A percentile compares a stretch with the other conserved stretches of the same genome.
phyloP scores from a whole-genome alignment of 225 moss, liverwort and hornwort genomes.

The Antitrichia curtipendula region DNA sequence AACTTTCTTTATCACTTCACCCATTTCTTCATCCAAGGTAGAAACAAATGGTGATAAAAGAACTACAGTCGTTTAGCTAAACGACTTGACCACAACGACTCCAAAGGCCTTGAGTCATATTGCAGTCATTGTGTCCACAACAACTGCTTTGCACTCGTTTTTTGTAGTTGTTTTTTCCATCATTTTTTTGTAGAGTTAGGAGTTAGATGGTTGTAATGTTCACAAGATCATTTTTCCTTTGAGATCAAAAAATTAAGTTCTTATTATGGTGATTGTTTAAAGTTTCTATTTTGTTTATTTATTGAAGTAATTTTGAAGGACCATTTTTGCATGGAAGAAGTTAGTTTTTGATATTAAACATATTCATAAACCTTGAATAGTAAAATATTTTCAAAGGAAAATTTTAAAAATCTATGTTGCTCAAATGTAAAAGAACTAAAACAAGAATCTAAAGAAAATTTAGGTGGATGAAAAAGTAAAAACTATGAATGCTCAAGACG shows the following conservation, averaged over 20 bases:
- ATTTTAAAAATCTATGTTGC: accelerated
- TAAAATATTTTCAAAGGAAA: neutral
- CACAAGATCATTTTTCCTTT: neutral
- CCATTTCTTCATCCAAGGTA: no score
- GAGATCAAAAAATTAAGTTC: accelerated
- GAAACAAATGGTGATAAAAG: no score
- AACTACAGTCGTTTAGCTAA: no score
- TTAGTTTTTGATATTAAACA: neutral
- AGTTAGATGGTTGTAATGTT: no score
- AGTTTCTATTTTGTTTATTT: accelerated
- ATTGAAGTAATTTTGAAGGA: neutral
- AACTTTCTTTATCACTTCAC: no score
- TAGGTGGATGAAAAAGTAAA: neutral
- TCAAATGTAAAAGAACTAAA: neutral
- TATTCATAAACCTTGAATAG: accelerated
- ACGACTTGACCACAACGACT: no score
- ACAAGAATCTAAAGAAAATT: neutral
- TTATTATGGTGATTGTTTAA: no score
- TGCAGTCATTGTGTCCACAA: no score
- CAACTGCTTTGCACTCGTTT: no score
- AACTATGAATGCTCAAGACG: neutral
- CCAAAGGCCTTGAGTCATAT: no score
- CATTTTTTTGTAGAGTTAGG: no score
- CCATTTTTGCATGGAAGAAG: neutral
- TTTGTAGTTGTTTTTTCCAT: no score